phyloP scores from a whole-genome alignment of 768 basidiomycete species.

The Lentinula raphanica region DNA sequence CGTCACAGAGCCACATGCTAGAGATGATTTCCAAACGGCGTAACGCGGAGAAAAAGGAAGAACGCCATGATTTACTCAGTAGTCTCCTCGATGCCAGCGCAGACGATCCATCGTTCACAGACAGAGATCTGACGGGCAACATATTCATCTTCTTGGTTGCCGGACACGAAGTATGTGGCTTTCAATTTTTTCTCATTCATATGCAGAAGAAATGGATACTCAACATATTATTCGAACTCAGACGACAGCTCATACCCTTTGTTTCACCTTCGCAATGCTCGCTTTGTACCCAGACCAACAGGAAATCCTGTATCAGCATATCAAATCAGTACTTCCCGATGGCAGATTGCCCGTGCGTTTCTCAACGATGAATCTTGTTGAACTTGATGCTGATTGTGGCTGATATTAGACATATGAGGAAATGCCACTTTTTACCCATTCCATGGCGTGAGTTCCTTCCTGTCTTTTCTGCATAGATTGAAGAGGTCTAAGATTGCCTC shows the following conservation, averaged over 20 bases:
- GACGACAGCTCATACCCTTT: conserved; percentile 32
- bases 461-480: background rate
- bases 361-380: background rate
- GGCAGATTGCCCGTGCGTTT: conserved; percentile 25
- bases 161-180: conserved; percentile 46
- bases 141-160: conserved; percentile 54
- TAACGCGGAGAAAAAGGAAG: conserved; percentile 26
- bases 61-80: conserved; percentile 47
- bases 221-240: conserved; percentile 10
- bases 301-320: conserved; percentile 29
- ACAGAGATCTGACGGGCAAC: conserved; percentile 27
- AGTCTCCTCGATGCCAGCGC: conserved; percentile 48
- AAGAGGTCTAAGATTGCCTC: background rate
- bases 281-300: conserved; percentile 34
- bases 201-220: no score
- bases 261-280: conserved; percentile 34
- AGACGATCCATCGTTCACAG: conserved; percentile 12
- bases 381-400: background rate
- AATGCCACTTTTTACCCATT: conserved; percentile 32
- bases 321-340: conserved; percentile 25
- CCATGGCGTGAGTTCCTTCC: conserved; percentile 28
- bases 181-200: conserved; percentile 7
- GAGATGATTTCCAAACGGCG: conserved; percentile 50
- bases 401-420: conserved; percentile 33
- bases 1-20: conserved; percentile 35